Evolutionary conservation across 2,329 filamentous ascomycete genomes (phyloP), one percentile per base, ranked within the genome.

Genomic region (Stagonosporopsis cucurbitacearum): DNA sequence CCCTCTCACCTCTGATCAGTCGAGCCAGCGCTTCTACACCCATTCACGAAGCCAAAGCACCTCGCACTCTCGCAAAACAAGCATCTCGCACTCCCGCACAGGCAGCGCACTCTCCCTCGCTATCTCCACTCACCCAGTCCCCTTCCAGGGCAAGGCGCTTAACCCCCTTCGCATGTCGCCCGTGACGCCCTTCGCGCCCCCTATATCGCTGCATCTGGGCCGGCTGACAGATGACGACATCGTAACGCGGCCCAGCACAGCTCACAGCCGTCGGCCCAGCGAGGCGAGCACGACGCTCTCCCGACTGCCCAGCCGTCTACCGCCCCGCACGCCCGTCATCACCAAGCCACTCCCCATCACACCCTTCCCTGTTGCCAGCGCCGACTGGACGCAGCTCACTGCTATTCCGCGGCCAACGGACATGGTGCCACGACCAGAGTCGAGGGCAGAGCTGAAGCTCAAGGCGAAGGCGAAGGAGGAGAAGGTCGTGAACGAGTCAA

Each of bases 331-430:
- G 8, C 55, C 59, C 2, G 57, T 60, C 9, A 58, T 58, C 28
- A 62, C 66, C 12, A 74, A 74, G 50, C 66, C 68, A 15, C 40
- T 74, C 20, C 71, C 71, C 9, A 43, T 72, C 8, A 74, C 71
- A n/a, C 71, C 71, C 4, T 69, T 72, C 11, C 71, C 71, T 0
- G 61, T 69, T 2, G 48, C 54, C 6, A 47, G 43, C 17, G 47
- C n/a, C 17, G 47, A 56, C 9, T 50, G 53, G 53, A 43, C 41
- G 9, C 35, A 28, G 25, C 20, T 56, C 20, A 50, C 53, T n/a
- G 41, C 53, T 4, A 51, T 56, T 6, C 47, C 47, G 12, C 15
- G 36, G 12, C 53, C 35, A 17, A 6, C 37, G 2, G 36, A 45
- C 19, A 36, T 19, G 33, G 6, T 19, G 33, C 33, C 17, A n/a